phyloP scores from a whole-genome alignment of 805 yeast species.

The Tetrapisispora taiwanensis region DNA sequence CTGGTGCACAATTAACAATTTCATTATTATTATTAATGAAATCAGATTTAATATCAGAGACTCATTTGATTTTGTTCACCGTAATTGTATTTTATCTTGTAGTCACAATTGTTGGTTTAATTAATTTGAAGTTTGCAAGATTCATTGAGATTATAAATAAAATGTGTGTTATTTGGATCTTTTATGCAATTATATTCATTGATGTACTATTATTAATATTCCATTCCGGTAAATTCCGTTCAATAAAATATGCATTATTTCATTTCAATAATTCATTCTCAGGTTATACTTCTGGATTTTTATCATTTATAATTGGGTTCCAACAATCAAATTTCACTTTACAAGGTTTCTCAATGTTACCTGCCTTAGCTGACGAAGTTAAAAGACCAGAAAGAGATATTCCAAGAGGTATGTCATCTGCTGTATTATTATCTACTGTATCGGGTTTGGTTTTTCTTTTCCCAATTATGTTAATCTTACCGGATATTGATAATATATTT shows the following conservation, averaged over 20 bases:
- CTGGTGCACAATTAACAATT: slow-evolving; percentile 65
- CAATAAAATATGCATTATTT: slow-evolving; percentile 49
- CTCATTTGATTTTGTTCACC: slow-evolving; percentile 42
- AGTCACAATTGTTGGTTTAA: slow-evolving; percentile 48
- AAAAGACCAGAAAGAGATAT: slow-evolving; percentile 62
- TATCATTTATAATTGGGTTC: slow-evolving; percentile 69
- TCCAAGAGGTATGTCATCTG: slow-evolving; percentile 60
- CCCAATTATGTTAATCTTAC: slow-evolving; percentile 62
- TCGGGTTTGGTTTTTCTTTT: slow-evolving; percentile 64
- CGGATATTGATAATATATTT: slow-evolving; percentile 47
- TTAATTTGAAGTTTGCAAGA: slow-evolving; percentile 51
- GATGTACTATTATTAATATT: slow-evolving; percentile 51
- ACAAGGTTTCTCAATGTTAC: slow-evolving; percentile 75
- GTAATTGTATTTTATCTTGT: slow-evolving; percentile 47
- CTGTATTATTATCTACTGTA: slow-evolving; percentile 54
- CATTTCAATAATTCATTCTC: slow-evolving; percentile 61
- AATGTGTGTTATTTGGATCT: slow-evolving; percentile 65
- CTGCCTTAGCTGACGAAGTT: slow-evolving; percentile 77
- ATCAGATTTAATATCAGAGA: slow-evolving; percentile 40
- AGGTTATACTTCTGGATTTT: slow-evolving; percentile 55
- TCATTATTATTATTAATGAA: slow-evolving; percentile 56
- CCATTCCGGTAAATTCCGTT: slow-evolving; percentile 47
- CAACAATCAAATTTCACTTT: slow-evolving; percentile 71
- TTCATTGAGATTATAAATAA: slow-evolving; percentile 55
- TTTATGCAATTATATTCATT: slow-evolving; percentile 58